Evolutionary conservation across 352 stramenopile genomes (phyloP), one percentile per base, ranked within the genome.

Genomic region (Phytophthora foliorum): DNA sequence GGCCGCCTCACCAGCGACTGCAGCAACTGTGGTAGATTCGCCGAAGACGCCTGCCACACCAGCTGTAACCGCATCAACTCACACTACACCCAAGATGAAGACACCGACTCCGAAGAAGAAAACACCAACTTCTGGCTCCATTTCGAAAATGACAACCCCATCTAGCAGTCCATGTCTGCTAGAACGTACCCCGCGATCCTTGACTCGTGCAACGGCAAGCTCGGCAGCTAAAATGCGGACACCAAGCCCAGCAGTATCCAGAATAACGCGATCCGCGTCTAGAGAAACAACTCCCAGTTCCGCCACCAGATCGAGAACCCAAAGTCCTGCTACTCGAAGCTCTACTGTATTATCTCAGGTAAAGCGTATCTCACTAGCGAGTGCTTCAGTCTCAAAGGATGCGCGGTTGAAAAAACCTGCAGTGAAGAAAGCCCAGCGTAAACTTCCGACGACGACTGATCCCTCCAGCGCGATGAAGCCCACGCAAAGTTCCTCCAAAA

Each of bases 191-290:
- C 29, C 55, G 42, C 57, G 54, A 9, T 75, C 66, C 8, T 2
- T 75, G n/a, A 73, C 60, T 24, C 60, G 56, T 19, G 21, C 71
- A 7, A 78, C 71, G n/a, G 71, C 63, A 50, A 78, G 66, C 36
- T 78, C 71, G 11, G 60, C 62, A 55, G 72, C 67, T 13, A 79
- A 79, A 45, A 41, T 24, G 24, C 57, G 61, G 34, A 61, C 49
- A n/a, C 48, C 52, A 46, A 75, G 61, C 38, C 58, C 72, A 36
- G 48, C 67, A 48, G 57, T 59, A 48, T 69, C 60, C 2, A 72
- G 57, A 69, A 21, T 32, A n/a, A 50, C 46, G 17, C 48, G 59
- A 10, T 38, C 66, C 19, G 29, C 32, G 36, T 49, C 51, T 4
- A 72, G 61, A 62, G 46, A 31, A 27, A 22, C 48, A 39, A 62